Base-by-base conservation (phyloP, 83 land plant species). In the Picea abies region DNA sequence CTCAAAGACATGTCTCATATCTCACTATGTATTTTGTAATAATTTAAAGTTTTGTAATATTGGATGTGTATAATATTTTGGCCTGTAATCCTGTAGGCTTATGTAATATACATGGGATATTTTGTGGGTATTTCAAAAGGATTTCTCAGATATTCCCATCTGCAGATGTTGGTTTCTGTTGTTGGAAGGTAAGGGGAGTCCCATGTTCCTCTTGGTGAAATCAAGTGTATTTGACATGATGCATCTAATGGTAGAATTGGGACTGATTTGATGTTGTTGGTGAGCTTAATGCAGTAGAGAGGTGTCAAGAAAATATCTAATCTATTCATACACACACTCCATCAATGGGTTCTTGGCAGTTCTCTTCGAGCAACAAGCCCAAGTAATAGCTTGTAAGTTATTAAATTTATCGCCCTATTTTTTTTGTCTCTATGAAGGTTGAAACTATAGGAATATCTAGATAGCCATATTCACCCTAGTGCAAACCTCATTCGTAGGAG, bases 21-120 rank as follows among this genome's bases (percentile, higher is more conserved):
- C 35, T 32, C 35, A 32, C 35, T 32, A 32, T 71, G 37, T 16
- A 19, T 32, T 37, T 70, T 1, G 19, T 15, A 70, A 4, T 14
- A 17, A 32, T 70, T 32, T 16, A 35, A 32, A 5, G 75, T 15
- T 70, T 0, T 70, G 22, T 16, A 20, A 69, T 29, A 4, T 69
- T 69, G 44, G 0, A 56, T 56, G 60, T 11, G 60, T 56, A 56
- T 56, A 3, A 56, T 56, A 56, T 56, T 56, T 12, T 56, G 60
- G 3, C 12, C 12, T 56, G 25, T 66, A 66, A 19, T 66, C 26
- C 26, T 35, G 39, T n/a, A 78, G 80, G 64, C 41, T 16, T 78
- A 78, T 78, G 80, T 78, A 17, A 64, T 78, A 11, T 78, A 78
- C 64, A 78, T 78, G 65, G 80, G 80, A 11, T 60, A 65, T 26